phyloP scores from a whole-genome alignment of 768 basidiomycete genomes.

The Tylopilus balloui region DNA sequence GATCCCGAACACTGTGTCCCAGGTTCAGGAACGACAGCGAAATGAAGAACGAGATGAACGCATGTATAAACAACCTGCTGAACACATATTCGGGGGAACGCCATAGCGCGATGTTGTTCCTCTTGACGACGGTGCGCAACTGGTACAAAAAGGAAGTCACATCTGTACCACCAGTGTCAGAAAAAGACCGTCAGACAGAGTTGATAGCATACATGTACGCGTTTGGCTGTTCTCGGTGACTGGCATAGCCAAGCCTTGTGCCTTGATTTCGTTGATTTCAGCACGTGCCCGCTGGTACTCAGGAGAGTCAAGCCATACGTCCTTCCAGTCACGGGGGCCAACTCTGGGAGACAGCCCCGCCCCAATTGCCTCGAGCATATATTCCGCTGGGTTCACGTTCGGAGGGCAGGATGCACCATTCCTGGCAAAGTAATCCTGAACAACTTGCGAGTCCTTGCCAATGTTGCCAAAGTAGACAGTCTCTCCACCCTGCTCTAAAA shows the following conservation, averaged over 20 bases:
- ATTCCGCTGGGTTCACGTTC: constrained; percentile 77
- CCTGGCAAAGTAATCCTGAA: constrained; percentile 72
- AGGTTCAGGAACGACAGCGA: constrained; percentile 79
- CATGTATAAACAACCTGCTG: constrained; percentile 73
- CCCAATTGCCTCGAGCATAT: constrained; percentile 83
- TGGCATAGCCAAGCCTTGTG: constrained; percentile 41
- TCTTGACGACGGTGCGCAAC: constrained; percentile 56
- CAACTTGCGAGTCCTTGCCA: constrained; percentile 61
- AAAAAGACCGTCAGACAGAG: not conserved
- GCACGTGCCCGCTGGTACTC: constrained; percentile 43
- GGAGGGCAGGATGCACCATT: constrained; percentile 68
- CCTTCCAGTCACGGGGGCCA: constrained; percentile 80
- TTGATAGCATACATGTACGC: constrained; percentile 42
- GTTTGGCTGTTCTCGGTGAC: constrained; percentile 37
- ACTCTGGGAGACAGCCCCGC: constrained; percentile 71
- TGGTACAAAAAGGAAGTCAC: constrained; percentile 77
- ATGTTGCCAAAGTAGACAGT: constrained; percentile 95
- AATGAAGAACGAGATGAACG: constrained; percentile 64
- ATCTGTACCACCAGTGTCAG: constrained; percentile 37
- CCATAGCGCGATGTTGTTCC: constrained; percentile 74
- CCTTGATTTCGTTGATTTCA: constrained; percentile 47
- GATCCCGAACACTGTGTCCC: constrained; percentile 55
- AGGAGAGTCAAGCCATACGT: constrained; percentile 74
- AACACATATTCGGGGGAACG: constrained; percentile 83
- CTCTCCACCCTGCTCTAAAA: constrained; percentile 75